phyloP scores from a whole-genome alignment of 441 rosid genomes.

The Raphanus hybrid region DNA sequence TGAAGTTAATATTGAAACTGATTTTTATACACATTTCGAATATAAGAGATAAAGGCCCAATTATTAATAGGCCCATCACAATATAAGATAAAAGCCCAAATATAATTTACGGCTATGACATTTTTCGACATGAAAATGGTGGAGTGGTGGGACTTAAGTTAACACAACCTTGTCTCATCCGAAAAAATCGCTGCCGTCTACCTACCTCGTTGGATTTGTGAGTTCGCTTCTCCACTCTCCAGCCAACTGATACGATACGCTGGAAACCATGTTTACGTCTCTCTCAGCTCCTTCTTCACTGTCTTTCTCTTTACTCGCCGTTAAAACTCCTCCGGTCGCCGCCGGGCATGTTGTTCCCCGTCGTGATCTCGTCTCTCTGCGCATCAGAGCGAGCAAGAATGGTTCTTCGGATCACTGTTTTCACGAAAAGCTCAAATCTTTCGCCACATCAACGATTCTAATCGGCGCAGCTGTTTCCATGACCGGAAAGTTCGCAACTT shows the following conservation, averaged over 20 bases:
- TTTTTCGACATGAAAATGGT: neutral
- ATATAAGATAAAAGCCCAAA: neutral
- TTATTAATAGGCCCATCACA: neutral
- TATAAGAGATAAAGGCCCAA: neutral
- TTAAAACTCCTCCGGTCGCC: constrained; percentile 36
- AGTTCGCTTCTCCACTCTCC: constrained; percentile 3
- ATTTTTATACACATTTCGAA: neutral
- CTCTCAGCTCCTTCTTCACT: constrained; percentile 38
- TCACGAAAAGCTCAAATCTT: constrained; percentile 46
- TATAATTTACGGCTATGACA: neutral
- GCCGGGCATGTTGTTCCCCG: constrained; percentile 24
- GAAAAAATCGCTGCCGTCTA: neutral
- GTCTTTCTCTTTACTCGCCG: constrained; percentile 41
- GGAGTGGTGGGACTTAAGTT: neutral
- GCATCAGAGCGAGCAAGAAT: constrained; percentile 38
- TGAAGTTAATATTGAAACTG: neutral
- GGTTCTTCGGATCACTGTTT: constrained; percentile 30
- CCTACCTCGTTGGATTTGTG: neutral
- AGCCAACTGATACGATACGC: constrained; percentile 16
- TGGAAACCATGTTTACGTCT: constrained; percentile 48
- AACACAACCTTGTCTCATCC: constrained; percentile 1
- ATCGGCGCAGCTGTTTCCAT: constrained; percentile 55
- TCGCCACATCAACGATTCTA: constrained; percentile 56
- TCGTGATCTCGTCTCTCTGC: constrained; percentile 30
- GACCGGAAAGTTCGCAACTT: constrained; percentile 48